A percentile compares a stretch with the other conserved stretches of the same genome.
Conservation (phyloP, 352 stramenopile species). For the Globisporangium paddicum region DNA sequence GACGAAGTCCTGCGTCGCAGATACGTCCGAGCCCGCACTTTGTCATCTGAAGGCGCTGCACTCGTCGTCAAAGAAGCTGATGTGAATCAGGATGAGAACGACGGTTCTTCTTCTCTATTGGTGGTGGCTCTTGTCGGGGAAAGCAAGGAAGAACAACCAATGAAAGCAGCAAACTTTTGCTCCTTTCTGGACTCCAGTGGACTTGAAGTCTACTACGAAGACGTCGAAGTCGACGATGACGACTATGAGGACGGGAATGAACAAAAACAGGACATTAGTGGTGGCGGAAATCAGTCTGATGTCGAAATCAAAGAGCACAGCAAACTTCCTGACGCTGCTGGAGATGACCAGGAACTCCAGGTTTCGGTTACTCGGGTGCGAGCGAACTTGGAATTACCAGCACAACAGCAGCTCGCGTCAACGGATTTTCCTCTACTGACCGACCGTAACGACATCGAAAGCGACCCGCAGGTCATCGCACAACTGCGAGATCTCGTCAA, state of each 20-base stretch:
- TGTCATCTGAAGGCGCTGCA: neutral
- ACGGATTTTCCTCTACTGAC: neutral
- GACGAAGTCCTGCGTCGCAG: constrained; percentile 20
- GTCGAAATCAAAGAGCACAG: neutral
- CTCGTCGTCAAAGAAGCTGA: neutral
- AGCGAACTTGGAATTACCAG: neutral
- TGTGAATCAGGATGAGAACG: neutral
- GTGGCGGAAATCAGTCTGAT: neutral
- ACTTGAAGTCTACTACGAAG: constrained; percentile 21
- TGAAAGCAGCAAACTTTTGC: neutral
- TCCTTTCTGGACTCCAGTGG: constrained; percentile 22
- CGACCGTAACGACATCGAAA: constrained; percentile 15
- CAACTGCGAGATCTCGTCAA: constrained; percentile 45
- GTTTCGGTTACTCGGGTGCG: neutral
- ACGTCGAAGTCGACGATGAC: constrained; percentile 20
- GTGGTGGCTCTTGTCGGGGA: neutral
- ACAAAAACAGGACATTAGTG: neutral
- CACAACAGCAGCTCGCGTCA: neutral
- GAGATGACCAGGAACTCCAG: neutral
- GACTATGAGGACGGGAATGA: constrained; percentile 7
- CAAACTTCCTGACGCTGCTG: neutral
- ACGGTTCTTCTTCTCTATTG: neutral
- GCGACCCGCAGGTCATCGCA: constrained; percentile 40
- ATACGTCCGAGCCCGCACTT: neutral
- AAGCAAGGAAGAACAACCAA: neutral